phyloP scores from a whole-genome alignment of 768 basidiomycete species.

The Filobasidium floriforme region DNA sequence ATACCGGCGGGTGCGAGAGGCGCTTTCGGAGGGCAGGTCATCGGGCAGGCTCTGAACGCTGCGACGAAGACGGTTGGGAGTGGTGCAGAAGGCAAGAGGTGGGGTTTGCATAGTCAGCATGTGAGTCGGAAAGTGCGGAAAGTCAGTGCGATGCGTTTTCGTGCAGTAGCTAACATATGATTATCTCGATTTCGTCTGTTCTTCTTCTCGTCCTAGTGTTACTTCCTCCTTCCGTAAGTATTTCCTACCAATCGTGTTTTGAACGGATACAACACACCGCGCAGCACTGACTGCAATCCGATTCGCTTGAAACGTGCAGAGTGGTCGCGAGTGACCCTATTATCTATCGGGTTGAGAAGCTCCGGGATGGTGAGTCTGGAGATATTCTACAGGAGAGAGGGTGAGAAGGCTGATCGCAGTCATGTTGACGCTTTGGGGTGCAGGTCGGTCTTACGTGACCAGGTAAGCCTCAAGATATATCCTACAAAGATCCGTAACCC shows the following conservation, averaged over 20 bases:
- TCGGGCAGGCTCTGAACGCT: conserved; percentile 40
- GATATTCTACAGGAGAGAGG: not conserved
- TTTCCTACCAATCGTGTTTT: not conserved
- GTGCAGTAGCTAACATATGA: not conserved
- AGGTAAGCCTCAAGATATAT: conserved; percentile 9
- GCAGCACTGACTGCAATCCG: too few relatives aligned
- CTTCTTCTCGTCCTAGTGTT: conserved; percentile 23
- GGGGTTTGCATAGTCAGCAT: conserved; percentile 37
- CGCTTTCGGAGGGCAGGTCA: conserved; percentile 45
- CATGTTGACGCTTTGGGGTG: too few relatives aligned
- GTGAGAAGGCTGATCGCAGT: too few relatives aligned
- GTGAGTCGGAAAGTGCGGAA: conserved; percentile 10
- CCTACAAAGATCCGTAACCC: not conserved
- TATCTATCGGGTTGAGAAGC: conserved; percentile 35
- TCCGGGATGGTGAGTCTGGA: conserved; percentile 41
- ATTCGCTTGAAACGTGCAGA: not conserved
- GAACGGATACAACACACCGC: too few relatives aligned
- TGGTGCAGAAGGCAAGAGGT: conserved; percentile 10
- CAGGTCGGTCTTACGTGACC: conserved; percentile 22
- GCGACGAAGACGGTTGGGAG: conserved; percentile 30
- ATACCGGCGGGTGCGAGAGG: conserved; percentile 29
- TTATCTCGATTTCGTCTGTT: not conserved
- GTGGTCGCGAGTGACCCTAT: conserved; percentile 31
- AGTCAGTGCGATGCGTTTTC: not conserved
- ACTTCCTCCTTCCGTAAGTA: conserved; percentile 36